Percentiles rank a stretch among this genome's conserved stretches.
Conservation (phyloP, 2,329 filamentous ascomycete species). For the Penicillium sp. region DNA sequence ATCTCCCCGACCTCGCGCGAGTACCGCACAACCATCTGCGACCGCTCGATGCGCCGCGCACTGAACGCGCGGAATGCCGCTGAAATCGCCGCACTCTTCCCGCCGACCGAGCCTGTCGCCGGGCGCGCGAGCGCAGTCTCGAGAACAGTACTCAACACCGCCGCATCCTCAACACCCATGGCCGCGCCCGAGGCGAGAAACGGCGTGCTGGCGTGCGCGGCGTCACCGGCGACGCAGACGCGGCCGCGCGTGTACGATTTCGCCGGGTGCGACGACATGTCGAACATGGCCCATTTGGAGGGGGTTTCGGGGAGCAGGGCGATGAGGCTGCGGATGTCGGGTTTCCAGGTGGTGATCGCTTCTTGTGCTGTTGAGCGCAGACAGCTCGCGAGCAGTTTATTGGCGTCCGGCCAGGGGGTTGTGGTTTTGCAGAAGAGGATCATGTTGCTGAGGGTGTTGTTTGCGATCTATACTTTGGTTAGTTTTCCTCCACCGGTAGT, state of each 20-base stretch:
- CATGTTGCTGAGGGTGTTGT: constrained; percentile 1
- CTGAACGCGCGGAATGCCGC: neutral
- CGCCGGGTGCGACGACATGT: constrained; percentile 50
- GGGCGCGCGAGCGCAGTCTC: neutral
- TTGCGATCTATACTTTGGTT: neutral
- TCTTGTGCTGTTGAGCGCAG: neutral
- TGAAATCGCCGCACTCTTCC: neutral
- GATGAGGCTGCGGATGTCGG: constrained; percentile 28
- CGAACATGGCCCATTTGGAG: constrained; percentile 62
- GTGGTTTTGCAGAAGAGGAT: constrained; percentile 3
- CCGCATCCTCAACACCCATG: constrained; percentile 14
- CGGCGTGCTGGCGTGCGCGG: constrained; percentile 20
- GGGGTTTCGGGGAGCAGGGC: constrained; percentile 54
- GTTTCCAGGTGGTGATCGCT: neutral
- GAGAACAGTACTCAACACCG: neutral
- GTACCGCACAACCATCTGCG: constrained; percentile 4
- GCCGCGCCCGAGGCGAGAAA: constrained; percentile 20
- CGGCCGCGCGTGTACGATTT: constrained; percentile 50
- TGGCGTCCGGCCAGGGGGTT: neutral
- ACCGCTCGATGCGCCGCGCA: neutral
- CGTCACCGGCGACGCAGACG: constrained; percentile 41
- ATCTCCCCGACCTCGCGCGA: constrained; percentile 2
- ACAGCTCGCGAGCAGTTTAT: neutral
- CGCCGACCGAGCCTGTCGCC: neutral
- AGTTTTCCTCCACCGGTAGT: neutral